phyloP scores from a whole-genome alignment of 148 eudicot species.

The Arbutus unedo region DNA sequence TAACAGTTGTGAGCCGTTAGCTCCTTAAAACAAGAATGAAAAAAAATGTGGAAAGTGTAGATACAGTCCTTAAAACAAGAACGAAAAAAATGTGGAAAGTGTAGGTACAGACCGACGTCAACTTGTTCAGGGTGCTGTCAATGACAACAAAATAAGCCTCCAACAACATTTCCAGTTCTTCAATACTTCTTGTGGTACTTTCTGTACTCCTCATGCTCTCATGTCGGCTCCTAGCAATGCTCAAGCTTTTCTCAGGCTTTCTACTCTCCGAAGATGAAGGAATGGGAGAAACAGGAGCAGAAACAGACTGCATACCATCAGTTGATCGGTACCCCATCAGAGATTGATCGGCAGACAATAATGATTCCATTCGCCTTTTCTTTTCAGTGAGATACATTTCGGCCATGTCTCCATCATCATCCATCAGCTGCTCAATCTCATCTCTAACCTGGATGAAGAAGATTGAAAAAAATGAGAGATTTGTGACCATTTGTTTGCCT shows the following conservation, averaged over 20 bases:
- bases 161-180: constrained; percentile 92
- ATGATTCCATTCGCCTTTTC: constrained; percentile 69
- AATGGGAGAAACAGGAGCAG: constrained; percentile 95
- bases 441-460: constrained; percentile 66
- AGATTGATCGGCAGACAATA: constrained; percentile 75
- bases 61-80: not conserved
- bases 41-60: too few species aligned
- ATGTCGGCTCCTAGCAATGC: constrained; percentile 82
- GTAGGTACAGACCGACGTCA: constrained; percentile 60
- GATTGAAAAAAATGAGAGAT: not conserved
- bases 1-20: too few species aligned
- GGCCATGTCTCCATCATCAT: constrained; percentile 99
- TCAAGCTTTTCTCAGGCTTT: constrained; percentile 75
- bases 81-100: not conserved
- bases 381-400: constrained; percentile 99
- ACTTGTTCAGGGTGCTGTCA: constrained; percentile 92
- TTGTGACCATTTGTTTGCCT: not conserved
- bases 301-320: constrained; percentile 58
- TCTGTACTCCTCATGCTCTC: constrained; percentile 83
- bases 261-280: constrained; percentile 66
- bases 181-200: constrained; percentile 63
- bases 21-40: too few species aligned
- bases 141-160: constrained; percentile 98
- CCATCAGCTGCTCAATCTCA: constrained; percentile 99
- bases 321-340: constrained; percentile 53